phyloP scores from a whole-genome alignment of 139 green algal species.

The Ettlia oleoabundans region DNA sequence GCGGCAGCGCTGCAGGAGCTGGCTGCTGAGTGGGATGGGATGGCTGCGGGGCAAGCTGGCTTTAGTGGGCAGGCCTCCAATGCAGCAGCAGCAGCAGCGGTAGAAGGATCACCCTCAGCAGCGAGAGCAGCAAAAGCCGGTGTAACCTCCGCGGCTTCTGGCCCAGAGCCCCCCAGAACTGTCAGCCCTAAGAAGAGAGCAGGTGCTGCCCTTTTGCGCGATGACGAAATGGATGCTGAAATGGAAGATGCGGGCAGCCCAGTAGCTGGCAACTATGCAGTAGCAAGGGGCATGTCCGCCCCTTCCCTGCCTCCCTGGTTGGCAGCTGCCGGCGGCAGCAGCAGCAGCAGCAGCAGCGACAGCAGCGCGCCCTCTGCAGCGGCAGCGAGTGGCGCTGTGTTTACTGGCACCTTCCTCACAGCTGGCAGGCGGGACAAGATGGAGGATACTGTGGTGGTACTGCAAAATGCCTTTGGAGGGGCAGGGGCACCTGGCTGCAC shows the following conservation, averaged over 20 bases:
- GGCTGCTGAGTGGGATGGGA: neutral
- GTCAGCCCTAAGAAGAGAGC: neutral
- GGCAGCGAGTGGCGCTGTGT: neutral
- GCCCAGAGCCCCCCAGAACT: neutral
- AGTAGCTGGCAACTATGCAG: too few relatives aligned
- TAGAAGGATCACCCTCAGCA: neutral
- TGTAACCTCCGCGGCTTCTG: too few relatives aligned
- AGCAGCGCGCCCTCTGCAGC: neutral
- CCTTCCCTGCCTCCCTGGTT: neutral
- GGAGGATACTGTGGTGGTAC: constrained; percentile 16
- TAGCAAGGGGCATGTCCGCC: neutral
- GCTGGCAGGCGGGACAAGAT: constrained; percentile 10
- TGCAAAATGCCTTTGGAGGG: neutral
- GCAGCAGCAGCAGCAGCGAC: constrained; percentile 10
- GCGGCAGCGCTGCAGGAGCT: constrained; percentile 39
- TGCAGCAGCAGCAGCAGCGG: constrained; percentile 5
- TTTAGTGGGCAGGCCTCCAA: neutral
- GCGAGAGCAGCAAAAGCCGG: too few relatives aligned
- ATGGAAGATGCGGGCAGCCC: too few relatives aligned
- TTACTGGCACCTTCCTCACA: neutral
- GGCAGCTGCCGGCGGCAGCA: neutral
- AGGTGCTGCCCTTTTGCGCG: too few relatives aligned
- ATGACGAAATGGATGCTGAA: too few relatives aligned
- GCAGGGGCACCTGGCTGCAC: neutral
- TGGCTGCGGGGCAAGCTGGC: neutral